Evolutionary conservation across 768 basidiomycete genomes (phyloP).

Genomic region (Tricholoma matsutake): DNA sequence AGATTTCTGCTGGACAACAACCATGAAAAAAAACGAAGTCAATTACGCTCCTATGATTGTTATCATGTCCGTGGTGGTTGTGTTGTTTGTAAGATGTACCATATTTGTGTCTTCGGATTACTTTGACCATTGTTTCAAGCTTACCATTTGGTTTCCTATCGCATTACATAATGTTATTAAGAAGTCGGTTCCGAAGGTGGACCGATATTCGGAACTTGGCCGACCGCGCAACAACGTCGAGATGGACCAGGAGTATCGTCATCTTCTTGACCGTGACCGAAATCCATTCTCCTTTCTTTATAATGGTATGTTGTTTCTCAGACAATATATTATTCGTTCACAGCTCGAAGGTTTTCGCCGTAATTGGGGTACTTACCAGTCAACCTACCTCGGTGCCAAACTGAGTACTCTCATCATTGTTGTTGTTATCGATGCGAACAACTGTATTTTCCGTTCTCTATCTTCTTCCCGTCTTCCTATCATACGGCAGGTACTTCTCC

Average conservation of each 20-base stretch:
- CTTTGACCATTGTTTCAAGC: slow-evolving; percentile 31
- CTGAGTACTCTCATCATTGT: slow-evolving; percentile 63
- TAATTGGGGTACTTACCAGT: slow-evolving; percentile 64
- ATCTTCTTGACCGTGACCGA: slow-evolving; percentile 56
- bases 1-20: slow-evolving; percentile 80
- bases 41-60: slow-evolving; percentile 67
- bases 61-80: slow-evolving; percentile 50
- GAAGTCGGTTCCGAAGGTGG: slow-evolving; percentile 59
- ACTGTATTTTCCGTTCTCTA: slow-evolving; percentile 65
- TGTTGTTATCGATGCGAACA: slow-evolving; percentile 65
- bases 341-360: slow-evolving; percentile 57
- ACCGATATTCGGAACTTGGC: slow-evolving; percentile 71
- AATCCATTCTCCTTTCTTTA: slow-evolving; percentile 75
- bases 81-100: slow-evolving; percentile 44
- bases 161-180: slow-evolving; percentile 54
- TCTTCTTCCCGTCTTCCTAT: slow-evolving; percentile 50
- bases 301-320: slow-evolving; percentile 41
- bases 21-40: slow-evolving; percentile 64
- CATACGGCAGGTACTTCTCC: slow-evolving; percentile 58
- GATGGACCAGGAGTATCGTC: slow-evolving; percentile 68
- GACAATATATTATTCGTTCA: slow-evolving; percentile 4
- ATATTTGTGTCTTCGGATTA: background rate
- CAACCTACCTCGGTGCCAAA: slow-evolving; percentile 67
- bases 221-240: slow-evolving; percentile 51
- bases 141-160: slow-evolving; percentile 70